Evolutionary conservation across 2,329 filamentous ascomycete genomes (phyloP).

Genomic region (Ophiostoma perfectum): DNA sequence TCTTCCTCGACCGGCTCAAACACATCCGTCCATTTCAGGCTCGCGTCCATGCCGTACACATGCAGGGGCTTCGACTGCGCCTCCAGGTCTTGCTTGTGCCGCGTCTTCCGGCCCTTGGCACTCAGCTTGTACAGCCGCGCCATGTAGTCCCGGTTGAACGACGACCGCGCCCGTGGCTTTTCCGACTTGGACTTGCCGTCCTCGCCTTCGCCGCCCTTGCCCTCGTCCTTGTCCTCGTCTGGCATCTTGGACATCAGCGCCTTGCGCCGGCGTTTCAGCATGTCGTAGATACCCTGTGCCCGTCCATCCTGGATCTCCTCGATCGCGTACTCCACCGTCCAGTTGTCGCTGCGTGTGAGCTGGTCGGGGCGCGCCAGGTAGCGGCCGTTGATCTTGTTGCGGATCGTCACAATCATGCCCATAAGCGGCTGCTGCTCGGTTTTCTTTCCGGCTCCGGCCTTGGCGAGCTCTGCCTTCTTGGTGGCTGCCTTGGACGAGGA

Average conservation of each 20-base stretch:
- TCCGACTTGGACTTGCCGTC: neutral
- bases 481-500: conserved; percentile 28
- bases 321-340: conserved; percentile 69
- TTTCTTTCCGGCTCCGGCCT: conserved; percentile 12
- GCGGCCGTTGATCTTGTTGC: conserved; percentile 64
- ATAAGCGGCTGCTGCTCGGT: neutral
- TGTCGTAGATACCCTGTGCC: conserved; percentile 22
- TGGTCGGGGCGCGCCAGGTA: conserved; percentile 56
- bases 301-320: neutral
- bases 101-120: conserved; percentile 24
- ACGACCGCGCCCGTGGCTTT: neutral
- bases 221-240: neutral
- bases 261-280: conserved; percentile 24
- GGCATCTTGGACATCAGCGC: conserved; percentile 15
- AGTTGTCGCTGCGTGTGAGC: conserved; percentile 44
- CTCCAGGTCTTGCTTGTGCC: conserved; percentile 38
- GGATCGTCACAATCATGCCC: conserved; percentile 62
- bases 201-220: neutral
- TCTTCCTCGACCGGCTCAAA: conserved; percentile 28
- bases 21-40: conserved; percentile 34
- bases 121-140: conserved; percentile 24
- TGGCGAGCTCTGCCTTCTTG: conserved; percentile 7
- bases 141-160: conserved; percentile 25
- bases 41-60: conserved; percentile 42
- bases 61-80: conserved; percentile 45